phyloP scores from a whole-genome alignment of 208 protist species.

The Entamoeba dispar region DNA sequence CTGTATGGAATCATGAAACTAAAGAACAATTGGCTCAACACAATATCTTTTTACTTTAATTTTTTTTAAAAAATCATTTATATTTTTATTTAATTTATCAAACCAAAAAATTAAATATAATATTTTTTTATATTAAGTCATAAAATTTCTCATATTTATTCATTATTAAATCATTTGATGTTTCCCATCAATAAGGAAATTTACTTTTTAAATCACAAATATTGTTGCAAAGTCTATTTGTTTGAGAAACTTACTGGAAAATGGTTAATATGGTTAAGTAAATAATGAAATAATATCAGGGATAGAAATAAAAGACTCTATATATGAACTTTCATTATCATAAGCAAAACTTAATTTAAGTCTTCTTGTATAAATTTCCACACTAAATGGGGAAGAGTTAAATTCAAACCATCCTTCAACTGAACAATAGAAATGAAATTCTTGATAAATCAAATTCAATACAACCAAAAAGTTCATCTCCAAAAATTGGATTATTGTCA shows the following conservation, averaged over 20 bases:
- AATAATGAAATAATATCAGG: background rate
- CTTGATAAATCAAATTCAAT: background rate
- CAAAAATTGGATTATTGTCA: background rate
- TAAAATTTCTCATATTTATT: too few species aligned
- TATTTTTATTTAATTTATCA: background rate
- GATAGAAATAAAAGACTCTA: background rate
- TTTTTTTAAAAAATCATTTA: background rate
- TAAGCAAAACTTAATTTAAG: background rate
- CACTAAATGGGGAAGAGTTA: background rate
- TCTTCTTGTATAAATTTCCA: background rate
- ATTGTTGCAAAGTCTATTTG: too few species aligned
- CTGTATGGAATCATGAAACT: constrained; percentile 14
- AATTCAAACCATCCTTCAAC: background rate
- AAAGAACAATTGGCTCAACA: background rate
- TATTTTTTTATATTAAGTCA: background rate
- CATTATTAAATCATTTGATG: too few species aligned
- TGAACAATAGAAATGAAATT: background rate
- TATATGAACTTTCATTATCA: background rate
- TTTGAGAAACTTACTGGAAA: too few species aligned
- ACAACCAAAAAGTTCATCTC: background rate
- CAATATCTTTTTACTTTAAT: constrained; percentile 7
- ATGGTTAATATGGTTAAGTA: background rate
- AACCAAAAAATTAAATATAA: background rate
- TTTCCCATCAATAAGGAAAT: too few species aligned
- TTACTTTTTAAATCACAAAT: too few species aligned